A percentile compares a stretch with the other conserved stretches of the same genome.
These are phyloP conservation scores for Penicillium paneum DNA, from an alignment of 2,329 filamentous ascomycete species.

Conservation along the genomic window DNA sequence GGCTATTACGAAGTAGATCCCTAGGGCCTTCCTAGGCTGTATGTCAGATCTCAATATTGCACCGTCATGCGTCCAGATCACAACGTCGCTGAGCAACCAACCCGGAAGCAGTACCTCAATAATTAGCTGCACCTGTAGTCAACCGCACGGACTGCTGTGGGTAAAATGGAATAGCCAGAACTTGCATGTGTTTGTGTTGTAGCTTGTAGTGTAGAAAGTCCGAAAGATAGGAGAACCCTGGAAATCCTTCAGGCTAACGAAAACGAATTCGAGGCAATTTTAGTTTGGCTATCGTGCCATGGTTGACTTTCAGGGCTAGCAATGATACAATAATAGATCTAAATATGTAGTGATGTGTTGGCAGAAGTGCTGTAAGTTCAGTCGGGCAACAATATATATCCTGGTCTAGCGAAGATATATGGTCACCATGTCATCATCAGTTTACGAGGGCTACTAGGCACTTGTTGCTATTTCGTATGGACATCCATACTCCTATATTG, in stretches of 20 bases:
- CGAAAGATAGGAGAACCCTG: not conserved
- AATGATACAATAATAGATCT: not conserved
- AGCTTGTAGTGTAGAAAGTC: not conserved
- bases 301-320: constrained; percentile 11
- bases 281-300: constrained; percentile 6
- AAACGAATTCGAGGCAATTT: not conserved
- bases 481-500: not conserved
- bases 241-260: not conserved
- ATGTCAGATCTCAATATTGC: not conserved
- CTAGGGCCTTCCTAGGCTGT: not conserved
- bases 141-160: not conserved
- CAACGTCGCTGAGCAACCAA: not conserved
- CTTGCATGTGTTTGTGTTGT: not conserved
- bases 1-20: not conserved
- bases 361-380: constrained; percentile 1
- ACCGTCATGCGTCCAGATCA: not conserved
- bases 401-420: not conserved
- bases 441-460: not conserved
- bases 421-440: not conserved
- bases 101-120: not conserved
- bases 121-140: not conserved
- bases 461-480: no score
- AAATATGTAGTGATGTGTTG: constrained; percentile 19
- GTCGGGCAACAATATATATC: constrained; percentile 15
- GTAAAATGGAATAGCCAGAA: not conserved